Evolutionary conservation across 2,329 filamentous ascomycete genomes (phyloP), one percentile per base, ranked within the genome.

Genomic region (Endocalyx cinctus): DNA sequence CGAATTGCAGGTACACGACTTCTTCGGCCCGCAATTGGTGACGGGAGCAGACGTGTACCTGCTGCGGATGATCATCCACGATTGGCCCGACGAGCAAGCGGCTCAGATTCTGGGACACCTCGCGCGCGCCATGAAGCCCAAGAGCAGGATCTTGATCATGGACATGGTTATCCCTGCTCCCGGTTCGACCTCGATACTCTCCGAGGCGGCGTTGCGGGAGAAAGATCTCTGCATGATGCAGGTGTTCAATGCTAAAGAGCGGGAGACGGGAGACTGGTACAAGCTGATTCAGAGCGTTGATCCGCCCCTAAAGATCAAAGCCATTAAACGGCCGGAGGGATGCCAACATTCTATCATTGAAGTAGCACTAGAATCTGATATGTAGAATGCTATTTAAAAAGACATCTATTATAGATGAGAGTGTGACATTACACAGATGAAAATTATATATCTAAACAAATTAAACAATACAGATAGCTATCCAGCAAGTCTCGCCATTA

Each of bases 41-140:
- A 28, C 45, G 10, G 51, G 42, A 6, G 66, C 60, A 8, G 52
- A 60, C 15, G 52, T 64, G 10, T 74, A 70, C 42, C 55, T 72
- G 25, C 55, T 73, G 40, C 65, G 68, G 17, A 58, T 60, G 37
- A 69, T 74, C 14, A 44, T 74, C 4, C 70, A 74, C 41, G 67
- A 72, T 45, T 73, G 68, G 69, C 55, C 63, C 0, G 64, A 72
- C 17, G 52, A 52, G 3, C 50, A 64, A 10, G 48, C 55, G 0
- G 35, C 44, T 2, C 37, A 41, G n/a, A 67, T 69, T 14, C 43
- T 62, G 7, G n/a, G 16, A 8, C n/a, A 20, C 33, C 8, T 35
- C 18, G 26, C 34, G 3, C 23, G 22, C 3, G 37, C 29, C 22
- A 29, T 39, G 10, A 25, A 26, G 25, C 23, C 33, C n/a, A 29